A percentile compares a stretch with the other conserved stretches of the same genome.
phyloP scores from a whole-genome alignment of 768 basidiomycete species.

The Amanita rubescens region DNA sequence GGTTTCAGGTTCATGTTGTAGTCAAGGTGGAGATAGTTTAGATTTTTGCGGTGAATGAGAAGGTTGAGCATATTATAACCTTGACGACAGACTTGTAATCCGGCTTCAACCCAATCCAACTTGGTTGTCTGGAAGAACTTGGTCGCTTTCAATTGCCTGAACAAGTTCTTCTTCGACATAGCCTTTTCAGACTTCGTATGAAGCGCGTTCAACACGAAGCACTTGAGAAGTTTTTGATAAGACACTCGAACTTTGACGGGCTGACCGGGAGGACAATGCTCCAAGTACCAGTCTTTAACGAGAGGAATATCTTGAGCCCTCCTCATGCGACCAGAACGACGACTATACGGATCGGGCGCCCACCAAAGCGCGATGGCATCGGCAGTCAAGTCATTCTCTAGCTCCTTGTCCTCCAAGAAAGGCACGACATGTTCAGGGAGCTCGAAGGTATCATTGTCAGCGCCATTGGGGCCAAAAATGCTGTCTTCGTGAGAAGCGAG shows the following conservation, averaged over 20 bases:
- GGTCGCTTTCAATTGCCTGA: conserved; percentile 94
- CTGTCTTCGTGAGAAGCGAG: conserved; percentile 83
- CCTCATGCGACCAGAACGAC: conserved; percentile 87
- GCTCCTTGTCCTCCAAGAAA: conserved; percentile 70
- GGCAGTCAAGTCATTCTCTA: conserved; percentile 88
- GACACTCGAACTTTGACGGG: conserved; percentile 98
- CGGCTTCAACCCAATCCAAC: conserved; percentile 98
- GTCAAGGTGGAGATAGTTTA: conserved; percentile 92
- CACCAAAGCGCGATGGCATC: conserved; percentile 98
- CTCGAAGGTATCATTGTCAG: conserved; percentile 83
- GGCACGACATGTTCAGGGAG: conserved; percentile 72
- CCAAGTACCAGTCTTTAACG: conserved; percentile 98
- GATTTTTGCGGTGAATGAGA: conserved; percentile 96
- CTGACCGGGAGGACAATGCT: conserved; percentile 95
- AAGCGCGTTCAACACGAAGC: conserved; percentile 92
- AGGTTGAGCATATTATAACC: conserved; percentile 99
- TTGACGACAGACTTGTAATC: conserved; percentile 95
- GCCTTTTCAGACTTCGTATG: conserved; percentile 87
- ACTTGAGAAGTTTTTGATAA: conserved; percentile 96
- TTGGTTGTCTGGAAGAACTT: conserved; percentile 99
- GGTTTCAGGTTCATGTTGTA: conserved; percentile 99
- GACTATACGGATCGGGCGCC: conserved; percentile 94
- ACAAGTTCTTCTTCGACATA: conserved; percentile 96
- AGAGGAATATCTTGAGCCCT: conserved; percentile 93
- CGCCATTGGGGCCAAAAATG: conserved; percentile 85